These are phyloP conservation scores for Aspergillus versicolor DNA, from an alignment of 2,329 filamentous ascomycete genomes.

Conservation along the genomic window DNA sequence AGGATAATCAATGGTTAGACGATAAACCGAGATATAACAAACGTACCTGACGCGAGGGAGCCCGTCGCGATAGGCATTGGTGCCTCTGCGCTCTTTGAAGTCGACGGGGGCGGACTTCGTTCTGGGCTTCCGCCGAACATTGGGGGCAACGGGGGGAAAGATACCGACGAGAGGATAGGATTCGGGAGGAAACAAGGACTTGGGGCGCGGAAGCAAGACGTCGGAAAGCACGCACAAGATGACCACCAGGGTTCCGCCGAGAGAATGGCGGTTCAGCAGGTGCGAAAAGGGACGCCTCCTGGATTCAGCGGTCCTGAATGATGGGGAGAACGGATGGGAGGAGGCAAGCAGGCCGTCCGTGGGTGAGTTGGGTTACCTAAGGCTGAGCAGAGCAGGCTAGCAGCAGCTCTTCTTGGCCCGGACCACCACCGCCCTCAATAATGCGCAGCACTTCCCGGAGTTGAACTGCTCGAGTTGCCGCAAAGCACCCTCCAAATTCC, in stretches of 20 bases:
- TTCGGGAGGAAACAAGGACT: slow-evolving; percentile 9
- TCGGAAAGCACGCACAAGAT: slow-evolving; percentile 14
- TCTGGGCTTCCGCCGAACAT: slow-evolving; percentile 36
- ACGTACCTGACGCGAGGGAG: slow-evolving; percentile 30
- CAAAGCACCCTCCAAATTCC: slow-evolving; percentile 11
- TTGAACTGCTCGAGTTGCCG: slow-evolving; percentile 11
- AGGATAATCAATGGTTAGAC: background rate
- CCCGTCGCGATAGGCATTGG: slow-evolving; percentile 35
- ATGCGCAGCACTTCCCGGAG: slow-evolving; percentile 18
- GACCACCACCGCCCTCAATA: slow-evolving; percentile 25
- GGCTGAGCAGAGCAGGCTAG: slow-evolving; percentile 8
- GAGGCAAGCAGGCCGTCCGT: slow-evolving; percentile 15
- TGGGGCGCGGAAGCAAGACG: slow-evolving; percentile 8
- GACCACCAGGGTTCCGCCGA: slow-evolving; percentile 26
- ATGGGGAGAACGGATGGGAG: slow-evolving; percentile 8
- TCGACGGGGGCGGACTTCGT: slow-evolving; percentile 31
- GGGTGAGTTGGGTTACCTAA: slow-evolving; percentile 14
- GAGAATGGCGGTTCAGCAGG: slow-evolving; percentile 15
- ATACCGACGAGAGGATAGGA: slow-evolving; percentile 14
- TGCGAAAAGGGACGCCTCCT: slow-evolving; percentile 25
- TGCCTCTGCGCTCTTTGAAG: slow-evolving; percentile 30
- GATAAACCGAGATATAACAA: background rate
- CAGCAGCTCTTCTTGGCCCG: slow-evolving; percentile 21
- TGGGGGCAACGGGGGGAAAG: slow-evolving; percentile 28
- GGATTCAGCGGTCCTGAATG: slow-evolving; percentile 17